These are phyloP conservation scores for Botrytis galanthina DNA, from an alignment of 2,329 filamentous ascomycete genomes.

Conservation along the genomic window DNA sequence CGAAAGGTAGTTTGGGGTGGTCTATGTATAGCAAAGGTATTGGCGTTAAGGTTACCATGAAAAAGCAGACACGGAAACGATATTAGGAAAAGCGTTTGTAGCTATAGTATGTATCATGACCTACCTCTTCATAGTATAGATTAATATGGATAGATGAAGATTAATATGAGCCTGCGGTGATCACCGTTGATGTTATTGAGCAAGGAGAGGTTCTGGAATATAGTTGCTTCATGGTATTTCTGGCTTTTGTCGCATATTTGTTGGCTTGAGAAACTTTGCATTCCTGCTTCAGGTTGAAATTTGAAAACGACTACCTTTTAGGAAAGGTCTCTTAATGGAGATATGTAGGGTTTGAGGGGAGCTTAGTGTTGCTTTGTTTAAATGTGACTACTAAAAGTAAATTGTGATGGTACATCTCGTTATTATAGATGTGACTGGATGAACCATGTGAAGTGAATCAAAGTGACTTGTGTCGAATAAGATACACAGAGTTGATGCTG, in stretches of 20 bases:
- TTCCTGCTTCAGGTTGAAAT: background rate
- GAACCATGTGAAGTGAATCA: background rate
- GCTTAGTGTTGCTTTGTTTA: background rate
- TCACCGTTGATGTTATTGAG: background rate
- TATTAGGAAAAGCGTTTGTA: background rate
- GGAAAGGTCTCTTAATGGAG: rapidly evolving
- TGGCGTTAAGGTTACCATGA: constrained; percentile 9
- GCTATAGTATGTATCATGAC: constrained; percentile 11
- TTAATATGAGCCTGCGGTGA: background rate
- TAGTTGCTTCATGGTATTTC: background rate
- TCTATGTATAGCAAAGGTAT: constrained; percentile 16
- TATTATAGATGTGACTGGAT: too few species aligned
- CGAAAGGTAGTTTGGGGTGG: background rate
- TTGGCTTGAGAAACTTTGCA: background rate
- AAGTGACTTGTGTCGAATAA: background rate
- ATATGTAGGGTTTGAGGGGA: too few species aligned
- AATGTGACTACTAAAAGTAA: background rate
- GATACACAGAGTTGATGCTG: background rate
- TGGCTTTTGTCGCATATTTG: background rate
- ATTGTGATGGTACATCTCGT: background rate
- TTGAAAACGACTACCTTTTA: background rate
- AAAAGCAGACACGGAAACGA: background rate
- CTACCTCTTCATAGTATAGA: background rate
- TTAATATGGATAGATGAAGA: constrained; percentile 8
- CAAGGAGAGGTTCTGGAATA: background rate